Base-by-base conservation (phyloP, 139 green algal species). In the Picochlorum sp. region DNA sequence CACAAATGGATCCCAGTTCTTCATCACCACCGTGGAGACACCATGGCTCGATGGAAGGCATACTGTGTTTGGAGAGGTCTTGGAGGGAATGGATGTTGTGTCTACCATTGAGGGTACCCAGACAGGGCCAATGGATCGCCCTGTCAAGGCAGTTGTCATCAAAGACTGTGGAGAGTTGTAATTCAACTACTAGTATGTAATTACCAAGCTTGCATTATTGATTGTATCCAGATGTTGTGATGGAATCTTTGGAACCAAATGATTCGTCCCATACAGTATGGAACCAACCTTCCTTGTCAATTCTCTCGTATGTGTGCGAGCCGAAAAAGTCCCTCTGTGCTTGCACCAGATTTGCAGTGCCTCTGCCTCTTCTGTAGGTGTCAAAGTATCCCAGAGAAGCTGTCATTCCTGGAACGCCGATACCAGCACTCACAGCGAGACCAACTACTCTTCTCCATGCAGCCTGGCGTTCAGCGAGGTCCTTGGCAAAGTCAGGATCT, bases 291-390 rank as follows among this genome's bases (percentile, higher is more conserved):
- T 88, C 82, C 49, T 65, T 38, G 83, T 97, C 90, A 21, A 54
- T 78, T 20, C 89, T 80, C 80, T 95, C 80, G 75, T 98, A 99
- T 9, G 94, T 98, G 85, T 99, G 94, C 1, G 81, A 90, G 44
- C 94, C 94, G 63, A 98, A 98, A 82, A 97, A 98, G 73, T 98
- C 94, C 31, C 94, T 82, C 85, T 98, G 94, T 8, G 92, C 92
- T 75, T 92, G 83, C 6, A 98, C 87, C 57, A 99, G 70, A 83
- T 98, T 99, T 75, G 94, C 94, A 20, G 94, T 92, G 72, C 96
- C 77, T 18, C 85, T 71, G 3, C 75, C 77, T 49, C 83, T 69
- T 47, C 92, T 73, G 85, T 98, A 97, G 3, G 83, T 88, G 83
- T 99, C 94, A 68, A 98, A 99, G 85, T 99, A 99, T 15, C 63